phyloP scores from a whole-genome alignment of 345 rosid genomes.

The Eutrema japonicum region DNA sequence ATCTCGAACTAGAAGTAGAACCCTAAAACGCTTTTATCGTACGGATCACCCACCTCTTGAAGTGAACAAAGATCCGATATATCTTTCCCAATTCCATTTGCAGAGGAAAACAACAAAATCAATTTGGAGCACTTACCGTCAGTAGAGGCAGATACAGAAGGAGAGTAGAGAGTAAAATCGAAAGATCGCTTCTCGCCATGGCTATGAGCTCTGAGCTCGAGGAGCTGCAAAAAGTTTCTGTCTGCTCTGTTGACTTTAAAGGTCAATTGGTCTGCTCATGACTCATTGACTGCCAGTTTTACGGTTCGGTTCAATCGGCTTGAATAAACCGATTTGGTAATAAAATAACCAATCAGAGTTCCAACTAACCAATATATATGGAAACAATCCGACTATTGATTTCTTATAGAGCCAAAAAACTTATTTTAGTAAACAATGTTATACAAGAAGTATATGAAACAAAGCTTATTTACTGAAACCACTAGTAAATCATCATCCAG shows the following conservation, averaged over 20 bases:
- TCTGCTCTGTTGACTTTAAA: neutral
- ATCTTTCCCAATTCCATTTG: constrained; percentile 22
- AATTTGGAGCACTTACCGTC: constrained; percentile 3
- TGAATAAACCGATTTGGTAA: neutral
- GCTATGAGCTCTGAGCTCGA: constrained; percentile 14
- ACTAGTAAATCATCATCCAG: constrained; percentile 30
- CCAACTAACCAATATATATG: neutral
- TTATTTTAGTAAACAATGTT: constrained; percentile 18
- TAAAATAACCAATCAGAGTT: neutral
- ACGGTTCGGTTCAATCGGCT: constrained; percentile 1
- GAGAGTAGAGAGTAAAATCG: neutral
- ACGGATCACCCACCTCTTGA: neutral
- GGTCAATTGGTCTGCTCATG: constrained; percentile 6
- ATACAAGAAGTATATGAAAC: constrained; percentile 18
- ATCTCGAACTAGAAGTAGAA: neutral
- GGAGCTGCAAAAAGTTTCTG: neutral
- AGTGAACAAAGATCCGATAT: constrained; percentile 32
- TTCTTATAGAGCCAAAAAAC: neutral
- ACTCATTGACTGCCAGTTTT: neutral
- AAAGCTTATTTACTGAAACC: constrained; percentile 37
- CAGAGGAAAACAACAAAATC: neutral
- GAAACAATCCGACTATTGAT: constrained; percentile 1
- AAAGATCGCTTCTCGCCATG: constrained; percentile 36
- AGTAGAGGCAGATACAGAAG: constrained; percentile 30
- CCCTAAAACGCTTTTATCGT: constrained; percentile 2